Percentiles rank a stretch among this genome's conserved stretches.
Evolutionary conservation across 2,329 filamentous ascomycete genomes (phyloP).

Genomic region (Rutstroemia sp.): DNA sequence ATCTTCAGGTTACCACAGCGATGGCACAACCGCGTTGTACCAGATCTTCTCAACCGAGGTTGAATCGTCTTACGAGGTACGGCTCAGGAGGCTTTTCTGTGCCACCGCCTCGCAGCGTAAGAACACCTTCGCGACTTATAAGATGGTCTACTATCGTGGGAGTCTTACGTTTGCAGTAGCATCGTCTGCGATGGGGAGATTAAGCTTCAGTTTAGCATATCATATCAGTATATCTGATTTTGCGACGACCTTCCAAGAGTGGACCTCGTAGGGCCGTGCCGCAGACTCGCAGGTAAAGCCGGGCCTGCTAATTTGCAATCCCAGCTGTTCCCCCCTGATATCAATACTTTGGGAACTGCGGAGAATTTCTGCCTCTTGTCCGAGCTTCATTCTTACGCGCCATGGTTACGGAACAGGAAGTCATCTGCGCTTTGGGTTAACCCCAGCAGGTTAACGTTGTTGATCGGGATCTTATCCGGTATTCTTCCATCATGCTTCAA

Average conservation of each 20-base stretch:
- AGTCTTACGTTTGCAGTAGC: too few species aligned
- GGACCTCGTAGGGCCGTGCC: background rate
- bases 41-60: too few species aligned
- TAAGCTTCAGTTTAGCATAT: background rate
- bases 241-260: background rate
- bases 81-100: too few species aligned
- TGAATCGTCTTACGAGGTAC: too few species aligned
- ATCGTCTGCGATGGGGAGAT: background rate
- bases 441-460: background rate
- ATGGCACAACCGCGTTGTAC: too few species aligned
- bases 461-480: background rate
- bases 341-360: background rate
- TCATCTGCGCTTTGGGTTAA: too few species aligned
- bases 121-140: too few species aligned
- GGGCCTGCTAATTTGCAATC: slow-evolving; percentile 3
- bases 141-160: too few species aligned
- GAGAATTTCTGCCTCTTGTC: background rate
- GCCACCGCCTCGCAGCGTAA: too few species aligned
- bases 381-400: background rate
- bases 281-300: background rate
- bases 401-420: too few species aligned
- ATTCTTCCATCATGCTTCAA: background rate
- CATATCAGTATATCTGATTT: background rate
- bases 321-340: background rate
- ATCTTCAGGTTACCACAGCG: too few species aligned